phyloP scores from a whole-genome alignment of 2,329 filamentous ascomycete species.

The Aspergillus ochraceus region DNA sequence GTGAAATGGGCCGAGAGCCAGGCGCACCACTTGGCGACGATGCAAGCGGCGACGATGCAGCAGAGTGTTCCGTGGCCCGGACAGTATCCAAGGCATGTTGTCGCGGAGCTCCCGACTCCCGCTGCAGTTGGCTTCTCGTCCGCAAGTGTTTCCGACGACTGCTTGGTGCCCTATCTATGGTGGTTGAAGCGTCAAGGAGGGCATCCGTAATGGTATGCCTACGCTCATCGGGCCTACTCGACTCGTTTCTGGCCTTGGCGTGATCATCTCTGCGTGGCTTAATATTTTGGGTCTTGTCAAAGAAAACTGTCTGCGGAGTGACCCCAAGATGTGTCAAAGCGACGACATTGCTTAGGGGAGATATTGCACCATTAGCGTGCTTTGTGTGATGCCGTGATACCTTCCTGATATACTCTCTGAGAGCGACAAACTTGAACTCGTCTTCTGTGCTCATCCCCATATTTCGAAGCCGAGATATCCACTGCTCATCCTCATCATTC shows the following conservation, averaged over 20 bases:
- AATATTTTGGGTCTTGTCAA: slow-evolving; percentile 70
- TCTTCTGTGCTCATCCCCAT: slow-evolving; percentile 81
- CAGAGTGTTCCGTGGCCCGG: slow-evolving; percentile 25
- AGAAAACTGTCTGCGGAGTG: slow-evolving; percentile 85
- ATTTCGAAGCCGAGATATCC: slow-evolving; percentile 81
- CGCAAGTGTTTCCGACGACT: slow-evolving; percentile 45
- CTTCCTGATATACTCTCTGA: slow-evolving; percentile 90
- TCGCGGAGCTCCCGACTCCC: slow-evolving; percentile 16
- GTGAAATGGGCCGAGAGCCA: slow-evolving; percentile 34
- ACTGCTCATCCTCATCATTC: slow-evolving; percentile 92
- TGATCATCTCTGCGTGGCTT: slow-evolving; percentile 31
- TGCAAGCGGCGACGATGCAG: slow-evolving; percentile 33
- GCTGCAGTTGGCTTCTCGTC: slow-evolving; percentile 41
- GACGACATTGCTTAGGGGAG: slow-evolving; percentile 68
- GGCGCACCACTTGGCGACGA: slow-evolving; percentile 36
- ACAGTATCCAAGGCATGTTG: slow-evolving; percentile 24
- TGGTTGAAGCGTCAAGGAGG: slow-evolving; percentile 85
- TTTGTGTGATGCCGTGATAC: slow-evolving; percentile 71
- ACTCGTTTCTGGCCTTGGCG: slow-evolving; percentile 26
- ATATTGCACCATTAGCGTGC: slow-evolving; percentile 38
- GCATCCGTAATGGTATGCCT: slow-evolving; percentile 84
- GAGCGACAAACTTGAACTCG: slow-evolving; percentile 80
- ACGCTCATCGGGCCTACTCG: slow-evolving; percentile 37
- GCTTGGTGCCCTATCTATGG: slow-evolving; percentile 67
- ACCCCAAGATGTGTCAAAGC: slow-evolving; percentile 73